These are phyloP conservation scores for Pythium aristosporum DNA, from an alignment of 352 stramenopile genomes.

Conservation along the genomic window DNA sequence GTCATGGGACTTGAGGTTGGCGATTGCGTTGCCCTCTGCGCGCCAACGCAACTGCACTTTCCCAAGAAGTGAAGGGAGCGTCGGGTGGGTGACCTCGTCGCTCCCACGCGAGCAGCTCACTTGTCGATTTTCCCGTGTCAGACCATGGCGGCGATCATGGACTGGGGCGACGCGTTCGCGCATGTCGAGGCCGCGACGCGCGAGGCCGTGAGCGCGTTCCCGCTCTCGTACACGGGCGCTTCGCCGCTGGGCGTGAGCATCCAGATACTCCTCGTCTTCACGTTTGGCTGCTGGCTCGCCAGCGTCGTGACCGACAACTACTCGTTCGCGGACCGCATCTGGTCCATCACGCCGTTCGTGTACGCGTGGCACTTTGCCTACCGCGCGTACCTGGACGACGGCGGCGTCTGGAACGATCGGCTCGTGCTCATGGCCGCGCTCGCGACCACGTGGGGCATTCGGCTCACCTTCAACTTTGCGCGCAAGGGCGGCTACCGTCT, in stretches of 20 bases:
- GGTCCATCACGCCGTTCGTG: constrained; percentile 85
- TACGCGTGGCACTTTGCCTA: constrained; percentile 85
- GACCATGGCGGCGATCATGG: constrained; percentile 25
- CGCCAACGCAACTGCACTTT: neutral
- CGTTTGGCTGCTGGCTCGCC: constrained; percentile 54
- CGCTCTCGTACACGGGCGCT: constrained; percentile 41
- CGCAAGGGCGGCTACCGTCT: constrained; percentile 90
- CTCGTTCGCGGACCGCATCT: constrained; percentile 92
- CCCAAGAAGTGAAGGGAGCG: too few species aligned
- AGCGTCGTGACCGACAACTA: constrained; percentile 86
- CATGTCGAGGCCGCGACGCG: constrained; percentile 33
- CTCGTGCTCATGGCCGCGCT: constrained; percentile 79
- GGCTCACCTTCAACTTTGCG: constrained; percentile 92
- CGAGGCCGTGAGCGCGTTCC: constrained; percentile 34
- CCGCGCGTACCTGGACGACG: constrained; percentile 59
- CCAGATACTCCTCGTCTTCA: constrained; percentile 42
- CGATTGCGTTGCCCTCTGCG: neutral
- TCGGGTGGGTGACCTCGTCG: constrained; percentile 2
- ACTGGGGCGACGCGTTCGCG: constrained; percentile 32
- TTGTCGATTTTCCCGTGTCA: constrained; percentile 1
- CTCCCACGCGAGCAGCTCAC: constrained; percentile 6
- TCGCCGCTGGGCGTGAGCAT: constrained; percentile 43
- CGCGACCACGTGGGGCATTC: constrained; percentile 82
- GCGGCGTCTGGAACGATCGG: constrained; percentile 47
- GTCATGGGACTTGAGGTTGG: neutral